Base-by-base conservation (phyloP, 129 eudicot species). In the Logfia minima region DNA sequence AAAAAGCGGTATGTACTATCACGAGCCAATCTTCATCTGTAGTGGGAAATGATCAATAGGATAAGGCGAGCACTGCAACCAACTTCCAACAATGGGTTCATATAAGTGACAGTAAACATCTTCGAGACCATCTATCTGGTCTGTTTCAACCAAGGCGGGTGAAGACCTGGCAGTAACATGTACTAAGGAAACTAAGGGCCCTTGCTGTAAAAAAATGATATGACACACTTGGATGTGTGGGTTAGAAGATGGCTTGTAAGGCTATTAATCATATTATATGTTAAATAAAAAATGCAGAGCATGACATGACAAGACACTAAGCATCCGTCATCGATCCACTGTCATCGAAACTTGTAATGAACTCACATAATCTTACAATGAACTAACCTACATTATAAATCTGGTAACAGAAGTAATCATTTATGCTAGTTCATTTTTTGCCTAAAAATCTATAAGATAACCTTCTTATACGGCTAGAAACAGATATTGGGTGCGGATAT, bases 181-280 rank as follows among this genome's bases (percentile, higher is more conserved):
- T 59, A 67, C 28, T 26, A 75, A 16, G 45, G 8, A 56, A 56
- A 39, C 48, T 74, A 74, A 66, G 80, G 80, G 52, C 8, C 26
- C 35, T 68, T 32, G 41, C 84, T 75, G 84, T 80, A 81, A 81
- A 75, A 58, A 51, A 58, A 51, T 1, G 29, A 74, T 28, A 66
- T 29, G 28, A 28, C 80, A 81, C 84, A 81, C 84, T 75, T 16
- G 75, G 48, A 53, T 51, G 80, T 75, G 76, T 43, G 76, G 84
- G 84, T 81, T 75, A 81, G 76, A 81, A 41, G 69, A 75, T 68
- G 18, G 62, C 29, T 34, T 35, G 39, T 56, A 74, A 66, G 53
- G 68, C 77, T 67, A 65, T 32, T 66, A n/a, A 19, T 73, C 80
- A 66, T 48, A 45, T 65, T 29, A 24, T 29, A 16, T 76, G 66